Evolutionary conservation across 805 yeast genomes (phyloP).

Genomic region (Candida berthetii): DNA sequence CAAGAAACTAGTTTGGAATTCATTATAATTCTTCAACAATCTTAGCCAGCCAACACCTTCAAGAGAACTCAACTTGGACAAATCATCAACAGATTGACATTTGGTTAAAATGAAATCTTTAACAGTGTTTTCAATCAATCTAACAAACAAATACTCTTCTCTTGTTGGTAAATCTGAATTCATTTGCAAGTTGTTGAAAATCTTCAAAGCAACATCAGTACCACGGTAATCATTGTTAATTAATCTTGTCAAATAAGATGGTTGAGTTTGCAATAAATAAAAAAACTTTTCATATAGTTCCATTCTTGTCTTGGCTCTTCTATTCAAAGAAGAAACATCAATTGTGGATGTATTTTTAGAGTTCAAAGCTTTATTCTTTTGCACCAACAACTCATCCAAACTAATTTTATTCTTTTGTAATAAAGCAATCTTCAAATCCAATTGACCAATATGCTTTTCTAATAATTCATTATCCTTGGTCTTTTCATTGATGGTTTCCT

Average conservation of each 20-base stretch:
- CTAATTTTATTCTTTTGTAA: constrained; percentile 76
- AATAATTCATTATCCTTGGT: constrained; percentile 66
- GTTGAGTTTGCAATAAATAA: constrained; percentile 79
- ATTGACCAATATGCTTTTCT: constrained; percentile 68
- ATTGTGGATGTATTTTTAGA: constrained; percentile 5
- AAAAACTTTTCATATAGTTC: constrained; percentile 74
- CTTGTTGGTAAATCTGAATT: constrained; percentile 19
- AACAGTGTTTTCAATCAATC: constrained; percentile 19
- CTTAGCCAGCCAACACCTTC: constrained; percentile 33
- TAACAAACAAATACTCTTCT: constrained; percentile 19
- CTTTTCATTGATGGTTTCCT: constrained; percentile 63
- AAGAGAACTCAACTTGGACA: constrained; percentile 9
- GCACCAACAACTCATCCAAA: constrained; percentile 55
- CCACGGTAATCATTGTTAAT: constrained; percentile 29
- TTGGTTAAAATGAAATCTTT: constrained; percentile 28
- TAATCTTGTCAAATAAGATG: constrained; percentile 59
- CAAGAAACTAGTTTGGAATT: constrained; percentile 27
- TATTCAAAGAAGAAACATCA: constrained; percentile 21
- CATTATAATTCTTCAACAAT: constrained; percentile 31
- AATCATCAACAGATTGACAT: constrained; percentile 22
- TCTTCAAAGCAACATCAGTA: constrained; percentile 18
- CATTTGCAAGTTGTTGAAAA: constrained; percentile 15
- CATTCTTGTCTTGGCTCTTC: constrained; percentile 39
- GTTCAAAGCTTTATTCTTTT: constrained; percentile 26
- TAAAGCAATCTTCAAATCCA: constrained; percentile 73